phyloP scores from a whole-genome alignment of 2,329 filamentous ascomycete species.

The Pestalotiopsis sp. region DNA sequence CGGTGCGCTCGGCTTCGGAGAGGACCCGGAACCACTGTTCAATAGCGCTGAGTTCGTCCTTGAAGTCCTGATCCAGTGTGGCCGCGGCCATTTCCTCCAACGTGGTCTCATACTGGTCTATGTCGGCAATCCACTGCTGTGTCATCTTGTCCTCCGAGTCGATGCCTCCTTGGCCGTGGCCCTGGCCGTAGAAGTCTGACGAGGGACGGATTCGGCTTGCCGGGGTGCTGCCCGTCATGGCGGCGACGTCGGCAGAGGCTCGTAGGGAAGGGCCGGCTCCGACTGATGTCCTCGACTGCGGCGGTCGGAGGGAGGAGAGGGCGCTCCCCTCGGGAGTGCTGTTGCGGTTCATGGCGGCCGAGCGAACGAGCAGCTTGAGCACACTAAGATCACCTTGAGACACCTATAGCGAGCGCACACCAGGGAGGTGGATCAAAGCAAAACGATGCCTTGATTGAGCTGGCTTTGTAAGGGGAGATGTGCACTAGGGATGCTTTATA shows the following conservation, averaged over 20 bases:
- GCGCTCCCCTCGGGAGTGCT: conserved; percentile 93
- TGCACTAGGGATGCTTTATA: conserved; percentile 10
- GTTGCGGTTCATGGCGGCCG: conserved; percentile 71
- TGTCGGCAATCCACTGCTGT: conserved; percentile 98
- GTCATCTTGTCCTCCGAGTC: conserved; percentile 90
- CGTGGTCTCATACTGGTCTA: conserved; percentile 98
- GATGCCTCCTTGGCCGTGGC: conserved; percentile 65
- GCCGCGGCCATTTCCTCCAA: conserved; percentile 98
- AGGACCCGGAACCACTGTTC: conserved; percentile 99
- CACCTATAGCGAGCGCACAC: conserved; percentile 11
- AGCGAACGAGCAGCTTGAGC: background rate
- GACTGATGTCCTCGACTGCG: conserved; percentile 71
- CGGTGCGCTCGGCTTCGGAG: conserved; percentile 94
- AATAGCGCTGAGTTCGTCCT: conserved; percentile 97
- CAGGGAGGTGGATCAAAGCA: background rate
- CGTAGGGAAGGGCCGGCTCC: conserved; percentile 85
- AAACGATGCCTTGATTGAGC: background rate
- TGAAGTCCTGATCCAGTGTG: conserved; percentile 99
- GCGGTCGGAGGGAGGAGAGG: conserved; percentile 80
- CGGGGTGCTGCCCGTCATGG: conserved; percentile 67
- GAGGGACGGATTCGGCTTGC: conserved; percentile 87
- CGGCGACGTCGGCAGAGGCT: conserved; percentile 94
- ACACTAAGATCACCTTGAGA: conserved; percentile 9
- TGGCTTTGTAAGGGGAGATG: background rate
- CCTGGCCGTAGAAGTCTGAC: conserved; percentile 90